These are phyloP conservation scores for Diaporthe helianthi DNA, from an alignment of 2,329 filamentous ascomycete genomes.

Conservation along the genomic window DNA sequence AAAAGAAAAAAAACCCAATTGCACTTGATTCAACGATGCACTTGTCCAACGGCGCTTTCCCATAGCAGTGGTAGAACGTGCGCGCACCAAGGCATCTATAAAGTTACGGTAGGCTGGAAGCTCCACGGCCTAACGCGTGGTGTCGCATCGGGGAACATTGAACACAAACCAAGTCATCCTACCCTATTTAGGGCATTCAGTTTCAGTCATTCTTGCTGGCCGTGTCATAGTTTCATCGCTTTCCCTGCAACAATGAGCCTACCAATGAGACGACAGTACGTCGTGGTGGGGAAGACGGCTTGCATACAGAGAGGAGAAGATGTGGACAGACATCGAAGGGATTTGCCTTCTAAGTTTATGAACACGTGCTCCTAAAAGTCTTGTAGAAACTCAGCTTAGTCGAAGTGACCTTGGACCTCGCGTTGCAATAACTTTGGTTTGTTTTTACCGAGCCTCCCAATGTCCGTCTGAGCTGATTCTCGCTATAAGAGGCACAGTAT, in stretches of 20 bases:
- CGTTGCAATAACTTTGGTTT: background rate
- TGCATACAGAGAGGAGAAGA: background rate
- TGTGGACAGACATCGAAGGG: background rate
- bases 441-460: background rate
- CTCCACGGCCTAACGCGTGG: too few species aligned
- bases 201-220: background rate
- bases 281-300: background rate
- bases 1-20: too few species aligned
- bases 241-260: background rate
- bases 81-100: too few species aligned
- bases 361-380: conserved; percentile 2
- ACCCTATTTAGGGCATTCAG: too few species aligned
- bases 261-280: background rate
- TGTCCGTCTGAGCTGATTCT: conserved; percentile 6
- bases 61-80: too few species aligned
- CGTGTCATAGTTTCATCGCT: conserved; percentile 1
- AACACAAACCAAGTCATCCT: too few species aligned
- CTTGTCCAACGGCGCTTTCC: too few species aligned
- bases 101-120: too few species aligned
- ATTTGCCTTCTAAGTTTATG: conserved; percentile 8
- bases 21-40: too few species aligned
- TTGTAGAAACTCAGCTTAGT: background rate
- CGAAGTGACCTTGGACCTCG: background rate
- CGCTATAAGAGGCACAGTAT: background rate
- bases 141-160: too few species aligned